Conservation (phyloP, 2,329 filamentous ascomycete genomes). For the Clonostachys chloroleuca region DNA sequence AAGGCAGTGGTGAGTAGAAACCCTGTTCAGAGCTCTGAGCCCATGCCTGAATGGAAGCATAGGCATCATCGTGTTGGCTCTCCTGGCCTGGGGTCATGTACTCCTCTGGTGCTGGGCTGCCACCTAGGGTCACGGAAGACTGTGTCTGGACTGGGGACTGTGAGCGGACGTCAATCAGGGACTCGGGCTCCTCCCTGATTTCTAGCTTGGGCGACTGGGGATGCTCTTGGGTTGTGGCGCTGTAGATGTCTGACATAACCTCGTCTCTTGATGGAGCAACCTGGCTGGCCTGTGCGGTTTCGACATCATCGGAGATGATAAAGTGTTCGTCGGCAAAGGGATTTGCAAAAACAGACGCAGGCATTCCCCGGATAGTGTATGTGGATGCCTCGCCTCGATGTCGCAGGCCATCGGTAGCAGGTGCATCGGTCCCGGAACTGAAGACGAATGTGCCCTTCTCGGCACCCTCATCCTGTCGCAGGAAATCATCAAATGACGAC, state of each 20-base stretch:
- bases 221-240: conserved; percentile 42
- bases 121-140: conserved; percentile 26
- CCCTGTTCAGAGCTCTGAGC: conserved; percentile 43
- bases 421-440: conserved; percentile 48
- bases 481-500: conserved; percentile 55
- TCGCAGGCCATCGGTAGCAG: conserved; percentile 33
- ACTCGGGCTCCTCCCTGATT: conserved; percentile 13
- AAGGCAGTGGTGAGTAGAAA: conserved; percentile 59
- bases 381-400: conserved; percentile 14
- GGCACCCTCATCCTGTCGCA: conserved; percentile 42
- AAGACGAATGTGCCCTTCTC: conserved; percentile 54
- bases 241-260: conserved; percentile 50
- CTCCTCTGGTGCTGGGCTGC: conserved; percentile 32
- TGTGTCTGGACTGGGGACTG: conserved; percentile 5
- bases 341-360: conserved; percentile 44
- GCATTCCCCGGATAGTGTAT: conserved; percentile 33
- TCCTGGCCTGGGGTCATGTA: conserved; percentile 49
- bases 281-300: conserved; percentile 28
- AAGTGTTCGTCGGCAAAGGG: conserved; percentile 56
- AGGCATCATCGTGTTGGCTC: conserved; percentile 37
- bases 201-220: conserved; percentile 14
- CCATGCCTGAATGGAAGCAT: conserved; percentile 62
- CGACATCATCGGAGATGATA: conserved; percentile 42
- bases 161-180: conserved; percentile 17
- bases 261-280: conserved; percentile 42